phyloP scores from a whole-genome alignment of 306 rosid genomes.

The Styphnolobium japonicum region DNA sequence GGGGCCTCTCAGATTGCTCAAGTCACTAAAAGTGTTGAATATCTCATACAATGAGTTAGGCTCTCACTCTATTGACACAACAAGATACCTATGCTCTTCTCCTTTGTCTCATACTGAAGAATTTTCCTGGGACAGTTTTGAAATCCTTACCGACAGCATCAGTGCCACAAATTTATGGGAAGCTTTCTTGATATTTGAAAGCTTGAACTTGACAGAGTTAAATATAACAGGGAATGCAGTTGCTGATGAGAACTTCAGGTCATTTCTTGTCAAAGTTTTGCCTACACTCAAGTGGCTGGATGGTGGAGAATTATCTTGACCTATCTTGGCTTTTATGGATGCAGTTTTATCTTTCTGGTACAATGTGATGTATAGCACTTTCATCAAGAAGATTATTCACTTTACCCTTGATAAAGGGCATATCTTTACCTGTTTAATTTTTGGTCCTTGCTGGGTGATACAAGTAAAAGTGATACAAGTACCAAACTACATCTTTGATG shows the following conservation, averaged over 20 bases:
- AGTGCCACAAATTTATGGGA: constrained; percentile 56
- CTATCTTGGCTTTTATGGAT: neutral
- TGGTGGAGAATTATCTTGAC: constrained; percentile 34
- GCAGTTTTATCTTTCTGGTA: constrained; percentile 10
- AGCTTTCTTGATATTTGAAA: constrained; percentile 62
- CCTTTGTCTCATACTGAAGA: constrained; percentile 72
- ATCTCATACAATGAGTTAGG: constrained; percentile 74
- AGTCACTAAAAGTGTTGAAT: constrained; percentile 65
- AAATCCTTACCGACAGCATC: constrained; percentile 27
- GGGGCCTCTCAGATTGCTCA: constrained; percentile 61
- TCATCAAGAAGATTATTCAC: neutral
- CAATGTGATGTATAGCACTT: neutral
- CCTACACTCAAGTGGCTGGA: constrained; percentile 42
- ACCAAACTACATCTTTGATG: neutral
- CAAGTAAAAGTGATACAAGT: neutral
- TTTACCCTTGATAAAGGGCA: neutral
- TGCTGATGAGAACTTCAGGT: constrained; percentile 54
- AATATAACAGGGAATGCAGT: constrained; percentile 55
- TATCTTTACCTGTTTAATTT: neutral
- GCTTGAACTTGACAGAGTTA: constrained; percentile 61
- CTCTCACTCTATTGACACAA: constrained; percentile 63
- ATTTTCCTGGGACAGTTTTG: constrained; percentile 44
- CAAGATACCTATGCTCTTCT: constrained; percentile 69
- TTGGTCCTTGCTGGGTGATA: neutral
- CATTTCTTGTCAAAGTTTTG: constrained; percentile 57